Percentiles rank a stretch among this genome's conserved stretches.
These are phyloP conservation scores for Sungouiozyma ichnusensis DNA, from an alignment of 805 yeast species.

Conservation along the genomic window DNA sequence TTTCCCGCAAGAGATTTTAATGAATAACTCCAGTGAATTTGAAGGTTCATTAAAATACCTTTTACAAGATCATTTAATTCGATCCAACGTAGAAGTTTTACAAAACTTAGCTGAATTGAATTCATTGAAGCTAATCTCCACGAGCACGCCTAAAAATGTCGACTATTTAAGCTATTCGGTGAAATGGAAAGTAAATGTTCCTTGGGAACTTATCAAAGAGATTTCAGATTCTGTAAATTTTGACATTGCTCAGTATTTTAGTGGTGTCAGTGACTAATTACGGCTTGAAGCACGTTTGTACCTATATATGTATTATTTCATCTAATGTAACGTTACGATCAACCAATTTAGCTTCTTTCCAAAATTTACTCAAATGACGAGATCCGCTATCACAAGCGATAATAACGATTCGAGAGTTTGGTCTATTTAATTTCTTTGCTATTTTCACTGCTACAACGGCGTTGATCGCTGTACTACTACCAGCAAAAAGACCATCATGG, in stretches of 20 bases:
- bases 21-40: background rate
- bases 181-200: constrained; percentile 69
- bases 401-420: constrained; percentile 66
- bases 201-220: constrained; percentile 52
- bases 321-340: constrained; percentile 27
- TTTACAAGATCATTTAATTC: constrained; percentile 17
- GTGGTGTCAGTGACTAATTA: constrained; percentile 10
- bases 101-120: constrained; percentile 50
- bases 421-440: constrained; percentile 34
- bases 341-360: constrained; percentile 55
- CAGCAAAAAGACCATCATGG: constrained; percentile 83
- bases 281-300: background rate
- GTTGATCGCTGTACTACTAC: constrained; percentile 87
- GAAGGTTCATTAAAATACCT: constrained; percentile 15
- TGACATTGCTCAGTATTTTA: constrained; percentile 52
- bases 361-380: constrained; percentile 83
- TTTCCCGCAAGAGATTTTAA: constrained; percentile 33
- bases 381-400: constrained; percentile 89
- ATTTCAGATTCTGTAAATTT: constrained; percentile 57
- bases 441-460: constrained; percentile 77
- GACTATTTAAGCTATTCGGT: constrained; percentile 58
- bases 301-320: constrained; percentile 20
- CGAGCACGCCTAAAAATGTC: constrained; percentile 31
- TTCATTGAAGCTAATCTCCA: constrained; percentile 40
- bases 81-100: constrained; percentile 39